Base-by-base conservation (phyloP, 129 eudicot genomes). In the Lactuca saligna region DNA sequence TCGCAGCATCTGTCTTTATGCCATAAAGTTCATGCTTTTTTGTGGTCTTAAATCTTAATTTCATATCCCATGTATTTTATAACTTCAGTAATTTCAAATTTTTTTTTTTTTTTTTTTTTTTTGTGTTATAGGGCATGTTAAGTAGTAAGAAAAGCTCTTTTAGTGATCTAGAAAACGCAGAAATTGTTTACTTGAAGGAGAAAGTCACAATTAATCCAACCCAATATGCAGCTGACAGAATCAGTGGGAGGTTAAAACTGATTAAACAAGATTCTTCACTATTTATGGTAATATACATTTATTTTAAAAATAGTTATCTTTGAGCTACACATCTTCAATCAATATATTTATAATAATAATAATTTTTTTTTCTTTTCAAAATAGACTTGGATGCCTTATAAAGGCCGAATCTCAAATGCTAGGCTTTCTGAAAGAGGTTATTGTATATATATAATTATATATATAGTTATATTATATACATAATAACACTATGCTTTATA, bases 151-250 rank as follows among this genome's bases (percentile, higher is more conserved):
- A 66, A 59, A 79, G 76, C 78, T 61, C 80, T 10, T 60, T 74
- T 25, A 80, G 81, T 29, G 91, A 88, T 6, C 79, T 85, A 4
- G 96, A 86, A 17, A 80, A 85, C 17, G 81, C 86, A 6, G 90
- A 89, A 49, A 48, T 89, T 37, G 84, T 89, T 4, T 89, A 73
- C 63, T 55, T 68, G 68, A 89, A 86, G 72, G 96, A 89, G 60
- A 86, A 89, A 78, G 93, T 89, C 61, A 48, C 90, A 17, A 78
- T 89, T 69, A 92, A 89, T 77, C 96, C 96, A 2, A 89, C 90
- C 5, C 92, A 89, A 80, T 77, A 76, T 51, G 85, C 86, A 14
- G 69, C 87, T 6, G 93, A 86, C 54, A 82, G 96, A 76, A 86
- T 89, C 60, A 83, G 90, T 9, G 96, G 96, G 5, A 80, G 86